Evolutionary conservation across 495 filamentous ascomycete genomes (phyloP).

Genomic region (Xylaria cubensis): DNA sequence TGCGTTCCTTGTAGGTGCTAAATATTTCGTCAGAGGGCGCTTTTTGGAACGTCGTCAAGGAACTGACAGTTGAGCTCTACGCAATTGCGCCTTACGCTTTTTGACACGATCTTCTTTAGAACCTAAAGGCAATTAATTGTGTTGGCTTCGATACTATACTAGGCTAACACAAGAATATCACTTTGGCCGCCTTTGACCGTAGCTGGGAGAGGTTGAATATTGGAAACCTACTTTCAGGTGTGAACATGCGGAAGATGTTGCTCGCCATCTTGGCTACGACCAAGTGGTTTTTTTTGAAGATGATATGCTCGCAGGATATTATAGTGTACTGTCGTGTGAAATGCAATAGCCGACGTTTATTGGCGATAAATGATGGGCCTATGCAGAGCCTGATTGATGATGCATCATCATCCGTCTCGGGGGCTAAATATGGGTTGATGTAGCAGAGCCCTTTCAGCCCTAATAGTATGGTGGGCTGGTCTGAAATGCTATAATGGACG

Average conservation of each 20-base stretch:
- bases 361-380: background rate
- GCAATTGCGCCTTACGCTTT: slow-evolving; percentile 39
- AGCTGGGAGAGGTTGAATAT: background rate
- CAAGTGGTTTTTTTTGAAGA: background rate
- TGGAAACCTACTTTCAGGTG: slow-evolving; percentile 26
- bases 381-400: background rate
- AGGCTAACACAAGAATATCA: background rate
- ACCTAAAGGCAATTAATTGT: slow-evolving; percentile 2
- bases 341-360: background rate
- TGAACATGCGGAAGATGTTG: slow-evolving; percentile 35
- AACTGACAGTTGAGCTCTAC: slow-evolving; percentile 37
- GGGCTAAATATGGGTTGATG: background rate
- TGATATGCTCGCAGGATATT: background rate
- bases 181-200: background rate
- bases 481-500: background rate
- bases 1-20: slow-evolving; percentile 50
- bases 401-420: background rate
- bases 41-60: too few species aligned
- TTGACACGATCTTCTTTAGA: slow-evolving; percentile 27
- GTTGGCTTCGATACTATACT: background rate
- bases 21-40: background rate
- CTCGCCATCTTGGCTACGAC: slow-evolving; percentile 19
- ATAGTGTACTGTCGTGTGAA: background rate
- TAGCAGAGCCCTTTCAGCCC: background rate
- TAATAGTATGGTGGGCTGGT: background rate